These are phyloP conservation scores for Erodium moschatum DNA, from an alignment of 441 rosid genomes.

Conservation along the genomic window DNA sequence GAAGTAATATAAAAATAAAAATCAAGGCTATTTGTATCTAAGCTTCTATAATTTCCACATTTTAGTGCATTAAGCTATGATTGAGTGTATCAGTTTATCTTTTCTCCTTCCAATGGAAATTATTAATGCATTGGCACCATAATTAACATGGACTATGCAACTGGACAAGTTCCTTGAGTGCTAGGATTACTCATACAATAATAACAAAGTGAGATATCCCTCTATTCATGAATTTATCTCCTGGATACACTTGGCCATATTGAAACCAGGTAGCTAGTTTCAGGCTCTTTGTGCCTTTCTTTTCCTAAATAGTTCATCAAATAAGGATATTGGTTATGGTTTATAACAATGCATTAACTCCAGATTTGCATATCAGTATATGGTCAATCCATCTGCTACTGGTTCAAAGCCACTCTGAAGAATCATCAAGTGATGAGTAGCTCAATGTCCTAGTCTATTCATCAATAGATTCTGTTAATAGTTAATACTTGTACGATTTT, in stretches of 20 bases:
- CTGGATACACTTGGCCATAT: not conserved
- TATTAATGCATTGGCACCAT: not conserved
- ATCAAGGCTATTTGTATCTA: not conserved
- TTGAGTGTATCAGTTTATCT: not conserved
- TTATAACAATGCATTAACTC: not conserved
- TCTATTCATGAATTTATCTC: not conserved
- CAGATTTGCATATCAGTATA: not conserved
- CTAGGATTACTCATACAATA: not conserved
- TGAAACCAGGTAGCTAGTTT: not conserved
- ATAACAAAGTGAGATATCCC: not conserved
- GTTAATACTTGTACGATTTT: not conserved
- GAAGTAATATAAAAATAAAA: too few relatives aligned
- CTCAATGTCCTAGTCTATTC: not conserved
- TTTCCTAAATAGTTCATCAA: not conserved
- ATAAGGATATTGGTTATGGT: not conserved
- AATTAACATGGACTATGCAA: not conserved
- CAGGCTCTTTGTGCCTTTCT: not conserved
- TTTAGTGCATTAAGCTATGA: not conserved
- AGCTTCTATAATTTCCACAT: not conserved
- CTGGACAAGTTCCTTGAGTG: not conserved
- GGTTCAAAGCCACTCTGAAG: not conserved
- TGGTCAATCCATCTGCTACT: not conserved
- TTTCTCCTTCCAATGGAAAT: not conserved
- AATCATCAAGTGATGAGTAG: slow-evolving; percentile 1
- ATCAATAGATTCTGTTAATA: not conserved